A percentile compares a stretch with the other conserved stretches of the same genome.
Evolutionary conservation across 139 green algal species (phyloP).

Genomic region (Coelastrella sp.): DNA sequence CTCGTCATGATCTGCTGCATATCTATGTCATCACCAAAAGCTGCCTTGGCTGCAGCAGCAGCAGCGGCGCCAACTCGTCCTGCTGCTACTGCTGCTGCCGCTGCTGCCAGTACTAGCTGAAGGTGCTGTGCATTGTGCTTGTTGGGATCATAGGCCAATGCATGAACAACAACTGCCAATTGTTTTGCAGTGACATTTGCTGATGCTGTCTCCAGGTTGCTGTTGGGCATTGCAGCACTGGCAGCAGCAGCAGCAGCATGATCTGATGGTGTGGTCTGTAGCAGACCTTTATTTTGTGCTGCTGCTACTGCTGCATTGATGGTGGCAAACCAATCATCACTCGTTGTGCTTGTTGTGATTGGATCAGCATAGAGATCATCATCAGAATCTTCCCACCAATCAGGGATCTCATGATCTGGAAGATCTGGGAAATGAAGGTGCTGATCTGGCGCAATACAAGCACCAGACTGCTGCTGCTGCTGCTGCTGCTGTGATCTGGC

Average conservation of each 20-base stretch:
- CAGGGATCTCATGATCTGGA: not conserved
- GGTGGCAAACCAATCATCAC: not conserved
- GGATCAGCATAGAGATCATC: not conserved
- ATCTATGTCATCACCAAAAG: not conserved
- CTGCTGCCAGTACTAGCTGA: not conserved
- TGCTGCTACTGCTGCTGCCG: not conserved
- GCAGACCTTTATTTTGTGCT: not conserved
- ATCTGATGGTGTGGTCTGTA: not conserved
- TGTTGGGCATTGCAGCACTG: not conserved
- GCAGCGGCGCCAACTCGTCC: not conserved
- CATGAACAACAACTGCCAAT: not conserved
- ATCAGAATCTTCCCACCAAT: conserved; percentile 8
- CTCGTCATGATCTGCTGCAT: not conserved
- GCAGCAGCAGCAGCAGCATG: not conserved
- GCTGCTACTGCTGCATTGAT: conserved; percentile 5
- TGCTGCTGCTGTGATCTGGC: conserved; percentile 17
- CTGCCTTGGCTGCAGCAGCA: conserved; percentile 14
- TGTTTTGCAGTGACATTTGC: not conserved
- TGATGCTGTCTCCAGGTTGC: not conserved
- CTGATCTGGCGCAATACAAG: not conserved
- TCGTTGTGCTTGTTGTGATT: not conserved
- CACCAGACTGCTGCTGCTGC: not conserved
- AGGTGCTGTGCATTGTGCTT: not conserved
- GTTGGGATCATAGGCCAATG: not conserved
- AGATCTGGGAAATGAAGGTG: not conserved